phyloP scores from a whole-genome alignment of 2,329 filamentous ascomycete species.

The Trichoderma oligosporum region DNA sequence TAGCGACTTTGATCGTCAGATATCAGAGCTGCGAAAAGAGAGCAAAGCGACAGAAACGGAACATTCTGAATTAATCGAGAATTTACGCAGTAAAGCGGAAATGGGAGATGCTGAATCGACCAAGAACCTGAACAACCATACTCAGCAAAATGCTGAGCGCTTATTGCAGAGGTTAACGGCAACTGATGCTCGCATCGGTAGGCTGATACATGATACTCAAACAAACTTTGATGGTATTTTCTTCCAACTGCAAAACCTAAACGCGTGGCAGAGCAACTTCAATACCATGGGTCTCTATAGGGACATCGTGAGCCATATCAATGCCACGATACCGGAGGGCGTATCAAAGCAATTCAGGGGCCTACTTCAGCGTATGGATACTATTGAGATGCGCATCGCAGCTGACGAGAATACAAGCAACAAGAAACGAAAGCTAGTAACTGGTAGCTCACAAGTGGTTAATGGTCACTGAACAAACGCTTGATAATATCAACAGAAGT shows the following conservation, averaged over 20 bases:
- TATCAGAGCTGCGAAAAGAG: conserved; percentile 5
- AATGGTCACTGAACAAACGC: neutral
- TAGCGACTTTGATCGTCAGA: conserved; percentile 7
- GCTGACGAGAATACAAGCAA: neutral
- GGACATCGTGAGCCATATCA: conserved; percentile 39
- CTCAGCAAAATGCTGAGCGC: conserved; percentile 17
- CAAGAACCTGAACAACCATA: conserved; percentile 26
- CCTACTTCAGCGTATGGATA: conserved; percentile 13
- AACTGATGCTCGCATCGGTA: neutral
- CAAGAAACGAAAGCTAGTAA: conserved; percentile 17
- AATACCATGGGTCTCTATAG: conserved; percentile 41
- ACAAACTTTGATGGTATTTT: neutral
- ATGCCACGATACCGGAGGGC: conserved; percentile 27
- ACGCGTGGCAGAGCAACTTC: conserved; percentile 49
- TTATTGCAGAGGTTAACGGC: conserved; percentile 33
- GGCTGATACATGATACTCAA: neutral
- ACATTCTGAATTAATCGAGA: neutral
- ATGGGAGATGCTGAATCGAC: neutral
- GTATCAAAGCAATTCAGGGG: conserved; percentile 22
- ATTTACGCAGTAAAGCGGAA: conserved; percentile 9
- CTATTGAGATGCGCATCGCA: neutral
- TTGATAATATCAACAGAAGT: neutral
- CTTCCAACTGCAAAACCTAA: conserved; percentile 36
- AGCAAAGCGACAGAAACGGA: conserved; percentile 3
- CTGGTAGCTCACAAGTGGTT: neutral